Evolutionary conservation across 2,329 filamentous ascomycete species (phyloP).

Genomic region (Tolypocladium ovalisporum): DNA sequence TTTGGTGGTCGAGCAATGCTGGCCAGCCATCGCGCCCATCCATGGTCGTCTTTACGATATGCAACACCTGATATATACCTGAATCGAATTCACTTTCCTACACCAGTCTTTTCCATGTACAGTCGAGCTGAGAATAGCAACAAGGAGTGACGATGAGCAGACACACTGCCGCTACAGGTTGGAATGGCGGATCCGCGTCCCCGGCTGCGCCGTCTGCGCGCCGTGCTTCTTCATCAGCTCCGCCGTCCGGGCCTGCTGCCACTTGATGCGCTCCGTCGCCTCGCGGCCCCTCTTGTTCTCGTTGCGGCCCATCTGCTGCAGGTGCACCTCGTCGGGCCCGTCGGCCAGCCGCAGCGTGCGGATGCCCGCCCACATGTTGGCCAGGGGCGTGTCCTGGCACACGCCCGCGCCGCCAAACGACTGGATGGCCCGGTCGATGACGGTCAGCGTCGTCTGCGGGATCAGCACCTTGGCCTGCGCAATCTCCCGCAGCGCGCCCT

Average conservation of each 20-base stretch:
- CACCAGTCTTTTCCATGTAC: neutral
- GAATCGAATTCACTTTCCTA: neutral
- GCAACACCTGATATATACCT: neutral
- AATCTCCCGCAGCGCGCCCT: conserved; percentile 84
- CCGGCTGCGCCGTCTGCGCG: conserved; percentile 34
- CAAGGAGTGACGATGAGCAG: neutral
- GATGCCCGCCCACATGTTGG: conserved; percentile 69
- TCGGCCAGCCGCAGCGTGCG: conserved; percentile 80
- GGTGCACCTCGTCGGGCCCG: conserved; percentile 91
- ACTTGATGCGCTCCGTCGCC: conserved; percentile 49
- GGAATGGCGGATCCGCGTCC: conserved; percentile 36
- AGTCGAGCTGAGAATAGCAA: neutral
- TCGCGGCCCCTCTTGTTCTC: conserved; percentile 62
- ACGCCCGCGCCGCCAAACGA: conserved; percentile 85
- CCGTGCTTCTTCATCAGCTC: conserved; percentile 53
- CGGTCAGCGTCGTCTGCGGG: conserved; percentile 67
- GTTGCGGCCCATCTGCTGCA: conserved; percentile 69
- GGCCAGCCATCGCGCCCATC: neutral
- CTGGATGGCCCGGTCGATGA: conserved; percentile 93
- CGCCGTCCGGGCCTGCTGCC: conserved; percentile 54
- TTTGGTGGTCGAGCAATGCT: neutral
- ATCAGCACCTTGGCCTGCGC: conserved; percentile 91
- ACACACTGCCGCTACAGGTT: conserved; percentile 27
- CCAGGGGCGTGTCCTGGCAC: conserved; percentile 87
- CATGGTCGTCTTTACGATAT: neutral